phyloP scores from a whole-genome alignment of 345 rosid species.

The Gossypium raimondii region DNA sequence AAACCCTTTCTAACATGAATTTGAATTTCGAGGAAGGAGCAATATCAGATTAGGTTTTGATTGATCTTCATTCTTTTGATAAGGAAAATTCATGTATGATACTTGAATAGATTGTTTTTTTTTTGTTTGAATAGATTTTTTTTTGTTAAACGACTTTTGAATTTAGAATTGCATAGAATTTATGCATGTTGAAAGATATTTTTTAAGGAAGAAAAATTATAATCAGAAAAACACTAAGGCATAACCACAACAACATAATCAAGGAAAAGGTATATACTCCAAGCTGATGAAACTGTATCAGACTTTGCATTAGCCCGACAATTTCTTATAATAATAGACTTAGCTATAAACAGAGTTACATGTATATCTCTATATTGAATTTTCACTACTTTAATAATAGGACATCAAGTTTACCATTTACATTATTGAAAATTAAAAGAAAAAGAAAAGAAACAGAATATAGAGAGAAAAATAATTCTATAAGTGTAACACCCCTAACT shows the following conservation, averaged over 20 bases:
- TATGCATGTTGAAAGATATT: neutral
- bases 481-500: no score
- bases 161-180: neutral
- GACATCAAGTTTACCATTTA: no score
- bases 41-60: neutral
- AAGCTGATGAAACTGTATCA: conserved; percentile 83
- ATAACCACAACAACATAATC: neutral
- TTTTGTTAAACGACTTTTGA: neutral
- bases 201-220: neutral
- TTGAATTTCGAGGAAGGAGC: neutral
- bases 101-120: neutral
- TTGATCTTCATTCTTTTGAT: neutral
- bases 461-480: no score
- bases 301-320: conserved; percentile 80
- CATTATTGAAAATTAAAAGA: no score
- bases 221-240: neutral
- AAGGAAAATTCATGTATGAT: neutral
- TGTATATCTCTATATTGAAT: conserved; percentile 72
- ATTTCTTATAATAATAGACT: conserved; percentile 73
- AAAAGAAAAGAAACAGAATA: no score
- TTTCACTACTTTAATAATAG: no score
- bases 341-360: conserved; percentile 82
- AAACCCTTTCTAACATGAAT: neutral
- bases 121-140: neutral
- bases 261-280: conserved; percentile 58